These are phyloP conservation scores for Leccinum boreale DNA, from an alignment of 768 basidiomycete species.

Conservation along the genomic window DNA sequence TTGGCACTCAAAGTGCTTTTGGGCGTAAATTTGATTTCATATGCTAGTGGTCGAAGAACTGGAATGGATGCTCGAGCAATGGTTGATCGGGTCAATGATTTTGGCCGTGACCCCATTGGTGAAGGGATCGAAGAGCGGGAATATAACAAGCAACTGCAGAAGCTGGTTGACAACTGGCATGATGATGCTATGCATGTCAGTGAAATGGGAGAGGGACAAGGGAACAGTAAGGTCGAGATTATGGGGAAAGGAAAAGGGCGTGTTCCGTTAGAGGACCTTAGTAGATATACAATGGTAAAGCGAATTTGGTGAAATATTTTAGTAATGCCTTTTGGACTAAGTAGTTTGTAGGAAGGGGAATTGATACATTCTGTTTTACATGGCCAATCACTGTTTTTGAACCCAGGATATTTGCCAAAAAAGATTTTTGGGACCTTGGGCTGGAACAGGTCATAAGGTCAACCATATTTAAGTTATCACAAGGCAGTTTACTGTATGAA, in stretches of 20 bases:
- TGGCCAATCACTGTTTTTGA: too few species aligned
- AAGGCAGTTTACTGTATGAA: too few species aligned
- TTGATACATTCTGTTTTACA: too few species aligned
- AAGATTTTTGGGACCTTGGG: too few species aligned
- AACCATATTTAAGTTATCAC: too few species aligned
- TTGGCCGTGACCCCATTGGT: conserved; percentile 87
- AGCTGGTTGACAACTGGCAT: conserved; percentile 58
- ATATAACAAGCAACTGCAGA: conserved; percentile 81
- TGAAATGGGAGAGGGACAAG: conserved; percentile 65
- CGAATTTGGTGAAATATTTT: conserved; percentile 59
- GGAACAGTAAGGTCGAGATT: conserved; percentile 17
- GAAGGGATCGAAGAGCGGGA: conserved; percentile 85
- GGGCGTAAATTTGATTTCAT: conserved; percentile 82
- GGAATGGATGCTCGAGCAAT: conserved; percentile 76
- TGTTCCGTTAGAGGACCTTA: conserved; percentile 82
- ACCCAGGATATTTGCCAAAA: too few species aligned
- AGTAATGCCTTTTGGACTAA: too few species aligned
- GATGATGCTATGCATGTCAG: conserved; percentile 67
- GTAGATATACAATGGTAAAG: conserved; percentile 95
- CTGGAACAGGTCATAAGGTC: too few species aligned
- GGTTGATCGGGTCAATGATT: conserved; percentile 80
- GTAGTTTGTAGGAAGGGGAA: too few species aligned
- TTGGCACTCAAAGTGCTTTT: conserved; percentile 90
- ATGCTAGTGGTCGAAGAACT: conserved; percentile 68
- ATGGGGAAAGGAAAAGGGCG: conserved; percentile 39